Evolutionary conservation across 2,329 filamentous ascomycete genomes (phyloP).

Genomic region (Pestalotiopsis sp.): DNA sequence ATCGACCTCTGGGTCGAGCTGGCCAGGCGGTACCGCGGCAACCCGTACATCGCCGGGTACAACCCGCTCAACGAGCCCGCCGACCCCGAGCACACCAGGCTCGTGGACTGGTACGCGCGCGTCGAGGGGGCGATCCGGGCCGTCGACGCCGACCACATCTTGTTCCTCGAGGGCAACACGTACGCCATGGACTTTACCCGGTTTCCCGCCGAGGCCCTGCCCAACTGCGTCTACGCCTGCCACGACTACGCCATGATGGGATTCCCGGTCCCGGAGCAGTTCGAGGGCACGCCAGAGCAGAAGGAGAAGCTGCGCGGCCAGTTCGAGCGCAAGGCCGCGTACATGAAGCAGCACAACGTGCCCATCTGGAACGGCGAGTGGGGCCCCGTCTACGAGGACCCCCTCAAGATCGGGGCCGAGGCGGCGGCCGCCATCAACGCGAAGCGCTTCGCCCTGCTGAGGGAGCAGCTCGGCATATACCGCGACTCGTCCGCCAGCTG

Average conservation of each 20-base stretch:
- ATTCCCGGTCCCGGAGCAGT: constrained; percentile 42
- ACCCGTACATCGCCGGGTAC: constrained; percentile 42
- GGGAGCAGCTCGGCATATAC: constrained; percentile 42
- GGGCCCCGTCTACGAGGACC: constrained; percentile 49
- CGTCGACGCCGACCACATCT: constrained; percentile 43
- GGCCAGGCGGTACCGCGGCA: constrained; percentile 37
- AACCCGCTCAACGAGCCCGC: constrained; percentile 30
- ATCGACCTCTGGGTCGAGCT: constrained; percentile 41
- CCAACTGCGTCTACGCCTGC: constrained; percentile 46
- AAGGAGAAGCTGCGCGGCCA: constrained; percentile 38
- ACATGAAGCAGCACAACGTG: constrained; percentile 40
- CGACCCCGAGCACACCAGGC: constrained; percentile 27
- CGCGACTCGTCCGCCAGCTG: constrained; percentile 46
- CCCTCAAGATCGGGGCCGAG: constrained; percentile 37
- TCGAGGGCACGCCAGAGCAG: constrained; percentile 41
- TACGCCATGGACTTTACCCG: constrained; percentile 53
- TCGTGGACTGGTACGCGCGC: constrained; percentile 36
- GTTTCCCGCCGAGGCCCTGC: constrained; percentile 37
- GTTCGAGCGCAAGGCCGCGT: constrained; percentile 45
- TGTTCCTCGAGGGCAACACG: constrained; percentile 53
- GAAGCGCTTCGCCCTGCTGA: constrained; percentile 41
- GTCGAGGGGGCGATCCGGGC: constrained; percentile 34
- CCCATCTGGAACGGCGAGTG: constrained; percentile 54
- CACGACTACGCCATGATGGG: constrained; percentile 50
- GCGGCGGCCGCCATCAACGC: constrained; percentile 33